A percentile compares a stretch with the other conserved stretches of the same genome.
Evolutionary conservation across 2,329 filamentous ascomycete genomes (phyloP).

Genomic region (Fusarium temperatum): DNA sequence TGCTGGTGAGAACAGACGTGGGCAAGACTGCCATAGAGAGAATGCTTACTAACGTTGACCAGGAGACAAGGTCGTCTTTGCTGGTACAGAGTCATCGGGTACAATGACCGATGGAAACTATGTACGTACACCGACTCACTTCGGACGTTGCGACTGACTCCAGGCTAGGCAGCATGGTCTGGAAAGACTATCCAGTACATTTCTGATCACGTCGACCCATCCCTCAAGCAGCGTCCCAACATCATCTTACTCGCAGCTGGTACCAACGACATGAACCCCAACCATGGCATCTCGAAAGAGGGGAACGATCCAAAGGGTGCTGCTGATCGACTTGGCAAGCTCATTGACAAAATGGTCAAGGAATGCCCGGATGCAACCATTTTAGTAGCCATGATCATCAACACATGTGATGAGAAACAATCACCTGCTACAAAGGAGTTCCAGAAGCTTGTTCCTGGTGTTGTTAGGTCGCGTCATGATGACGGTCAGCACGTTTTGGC

Average conservation of each 20-base stretch:
- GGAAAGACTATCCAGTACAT: conserved; percentile 27
- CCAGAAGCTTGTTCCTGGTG: background rate
- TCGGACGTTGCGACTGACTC: background rate
- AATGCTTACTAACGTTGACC: accelerated
- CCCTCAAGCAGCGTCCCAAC: conserved; percentile 6
- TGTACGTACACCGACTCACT: background rate
- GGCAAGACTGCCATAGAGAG: too few species aligned
- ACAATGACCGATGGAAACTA: conserved; percentile 1
- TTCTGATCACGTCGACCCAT: background rate
- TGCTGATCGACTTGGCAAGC: background rate
- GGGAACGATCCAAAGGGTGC: conserved; percentile 9
- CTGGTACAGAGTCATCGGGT: conserved; percentile 12
- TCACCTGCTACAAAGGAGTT: background rate
- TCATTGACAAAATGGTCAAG: conserved; percentile 19
- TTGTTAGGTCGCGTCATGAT: background rate
- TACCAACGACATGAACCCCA: conserved; percentile 24
- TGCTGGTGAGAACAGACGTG: background rate
- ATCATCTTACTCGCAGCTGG: conserved; percentile 16
- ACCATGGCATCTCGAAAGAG: conserved; percentile 5
- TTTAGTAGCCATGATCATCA: conserved; percentile 16
- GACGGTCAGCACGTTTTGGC: conserved; percentile 15
- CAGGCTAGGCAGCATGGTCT: conserved; percentile 11
- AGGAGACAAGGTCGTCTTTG: conserved; percentile 12
- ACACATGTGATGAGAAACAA: background rate
- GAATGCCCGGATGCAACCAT: conserved; percentile 19